These are phyloP conservation scores for Alliaria petiolata DNA, from an alignment of 345 rosid species.

Conservation along the genomic window DNA sequence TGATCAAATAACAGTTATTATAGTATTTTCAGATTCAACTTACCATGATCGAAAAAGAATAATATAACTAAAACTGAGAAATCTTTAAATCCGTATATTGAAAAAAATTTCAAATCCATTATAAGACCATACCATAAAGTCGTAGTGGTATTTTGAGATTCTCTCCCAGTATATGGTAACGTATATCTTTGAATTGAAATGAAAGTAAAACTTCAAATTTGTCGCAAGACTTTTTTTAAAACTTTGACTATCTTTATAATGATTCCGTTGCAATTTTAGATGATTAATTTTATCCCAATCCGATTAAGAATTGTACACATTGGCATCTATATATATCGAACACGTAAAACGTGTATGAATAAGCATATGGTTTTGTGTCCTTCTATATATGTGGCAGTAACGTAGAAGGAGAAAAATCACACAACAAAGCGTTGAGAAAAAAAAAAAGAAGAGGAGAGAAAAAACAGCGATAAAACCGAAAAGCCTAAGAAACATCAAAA, in stretches of 20 bases:
- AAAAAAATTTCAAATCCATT: background rate
- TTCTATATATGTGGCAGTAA: slow-evolving; percentile 15
- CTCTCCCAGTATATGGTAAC: background rate
- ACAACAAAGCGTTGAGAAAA: slow-evolving; percentile 12
- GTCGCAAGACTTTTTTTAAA: background rate
- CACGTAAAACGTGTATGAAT: slow-evolving; percentile 24
- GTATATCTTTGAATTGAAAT: background rate
- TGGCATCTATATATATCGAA: slow-evolving; percentile 25
- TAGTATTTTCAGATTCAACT: background rate
- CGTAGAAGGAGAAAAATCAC: slow-evolving; percentile 3
- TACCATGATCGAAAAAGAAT: background rate
- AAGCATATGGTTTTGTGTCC: slow-evolving; percentile 2
- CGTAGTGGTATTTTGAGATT: background rate
- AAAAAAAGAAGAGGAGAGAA: background rate
- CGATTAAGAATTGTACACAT: slow-evolving; percentile 26
- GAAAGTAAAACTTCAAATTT: background rate
- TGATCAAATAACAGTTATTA: background rate
- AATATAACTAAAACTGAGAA: too few species aligned
- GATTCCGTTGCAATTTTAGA: slow-evolving; percentile 5
- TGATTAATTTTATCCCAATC: background rate
- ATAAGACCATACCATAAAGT: background rate
- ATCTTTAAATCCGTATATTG: background rate
- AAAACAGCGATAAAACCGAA: slow-evolving; percentile 7
- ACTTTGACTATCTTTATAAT: background rate
- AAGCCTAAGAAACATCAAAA: slow-evolving; percentile 17